Evolutionary conservation across 192 early-diverging fungal genomes (phyloP), one percentile per base, ranked within the genome.

Genomic region (Coemansia sp.): DNA sequence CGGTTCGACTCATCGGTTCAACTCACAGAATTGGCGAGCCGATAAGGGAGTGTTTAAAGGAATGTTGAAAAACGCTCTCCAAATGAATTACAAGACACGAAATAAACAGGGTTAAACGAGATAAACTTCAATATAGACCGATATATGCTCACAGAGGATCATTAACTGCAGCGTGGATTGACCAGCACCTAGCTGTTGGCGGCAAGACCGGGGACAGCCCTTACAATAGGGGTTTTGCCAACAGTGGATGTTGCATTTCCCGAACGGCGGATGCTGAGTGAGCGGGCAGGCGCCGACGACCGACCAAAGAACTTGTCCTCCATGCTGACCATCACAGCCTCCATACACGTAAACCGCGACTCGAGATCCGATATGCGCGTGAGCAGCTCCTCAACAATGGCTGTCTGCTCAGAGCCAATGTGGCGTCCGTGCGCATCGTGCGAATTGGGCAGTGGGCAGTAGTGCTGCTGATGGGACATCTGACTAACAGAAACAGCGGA

Each of bases 311-410:
- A 62, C 57, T 67, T 62, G 24, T 73, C 67, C 20, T 70, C 61
- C n/a, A 79, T 55, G 57, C 61, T 63, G 20, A 45, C 58, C 61
- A 79, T 59, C 13, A 79, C 27, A 4, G 71, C 71, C 58, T 79
- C 71, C 64, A 73, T 62, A 19, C 71, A 73, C 4, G 61, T 67
- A 24, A 79, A 73, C 35, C 64, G 71, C 2, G 71, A 54, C 54
- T 79, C 76, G 1, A 79, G 71, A 16, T 70, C 71, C 3, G 67
- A 59, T 4, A 79, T 67, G 8, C 76, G 49, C 2, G 64, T 54
- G 10, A 70, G 20, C 27, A 79, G 39, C 35, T 50, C 57, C 32
- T 54, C 61, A 20, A 54, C 7, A 0, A 26, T 20, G 12, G 50
- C 37, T 10, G 52, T 39, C 6, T 54, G 50, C 22, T 54, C 39